Evolutionary conservation across 768 basidiomycete species (phyloP).

Genomic region (Mycena floridula): DNA sequence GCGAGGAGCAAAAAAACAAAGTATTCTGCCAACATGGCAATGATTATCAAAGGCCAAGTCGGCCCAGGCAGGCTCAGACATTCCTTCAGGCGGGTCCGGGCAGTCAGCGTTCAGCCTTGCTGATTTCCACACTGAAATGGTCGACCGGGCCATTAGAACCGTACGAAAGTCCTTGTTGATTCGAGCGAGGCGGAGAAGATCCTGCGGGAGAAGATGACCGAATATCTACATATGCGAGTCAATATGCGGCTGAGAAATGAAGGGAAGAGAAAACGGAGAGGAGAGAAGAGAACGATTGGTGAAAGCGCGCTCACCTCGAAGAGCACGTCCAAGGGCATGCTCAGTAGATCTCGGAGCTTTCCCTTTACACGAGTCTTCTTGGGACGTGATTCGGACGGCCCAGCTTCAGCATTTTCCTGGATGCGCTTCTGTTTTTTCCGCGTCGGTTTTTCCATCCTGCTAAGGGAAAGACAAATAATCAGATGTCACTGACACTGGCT

Average conservation of each 20-base stretch:
- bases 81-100: slow-evolving; percentile 10
- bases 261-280: no score
- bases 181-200: slow-evolving; percentile 21
- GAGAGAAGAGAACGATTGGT: no score
- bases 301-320: background rate
- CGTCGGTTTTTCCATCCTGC: no score
- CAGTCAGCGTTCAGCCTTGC: slow-evolving; percentile 11
- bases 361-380: no score
- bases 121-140: slow-evolving; percentile 17
- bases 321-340: background rate
- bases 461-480: no score
- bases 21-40: slow-evolving; percentile 10
- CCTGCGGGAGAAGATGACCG: slow-evolving; percentile 17
- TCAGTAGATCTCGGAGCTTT: background rate
- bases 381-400: no score
- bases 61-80: slow-evolving; percentile 12
- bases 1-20: background rate
- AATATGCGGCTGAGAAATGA: slow-evolving; percentile 5
- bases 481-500: no score
- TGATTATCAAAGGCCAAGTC: slow-evolving; percentile 10
- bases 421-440: no score
- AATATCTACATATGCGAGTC: slow-evolving; percentile 22
- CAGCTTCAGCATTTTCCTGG: no score
- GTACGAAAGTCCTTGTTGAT: slow-evolving; percentile 17
- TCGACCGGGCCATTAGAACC: slow-evolving; percentile 14